These are phyloP conservation scores for Pythium plurisporium DNA, from an alignment of 352 stramenopile species.

Conservation along the genomic window DNA sequence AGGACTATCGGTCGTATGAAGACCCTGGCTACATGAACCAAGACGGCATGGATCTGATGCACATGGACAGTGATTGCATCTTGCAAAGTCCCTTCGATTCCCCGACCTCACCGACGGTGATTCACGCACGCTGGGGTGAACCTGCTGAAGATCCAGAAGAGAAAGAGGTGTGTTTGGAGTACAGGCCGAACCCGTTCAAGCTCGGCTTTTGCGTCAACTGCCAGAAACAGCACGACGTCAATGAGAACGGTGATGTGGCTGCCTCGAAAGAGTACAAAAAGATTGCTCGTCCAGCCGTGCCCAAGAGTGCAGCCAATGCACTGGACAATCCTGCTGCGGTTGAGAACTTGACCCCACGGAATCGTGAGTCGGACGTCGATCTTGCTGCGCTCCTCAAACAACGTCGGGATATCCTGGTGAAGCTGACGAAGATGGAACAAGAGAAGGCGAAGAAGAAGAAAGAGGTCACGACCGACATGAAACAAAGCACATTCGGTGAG, in stretches of 20 bases:
- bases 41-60: conserved; percentile 50
- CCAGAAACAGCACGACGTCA: conserved; percentile 87
- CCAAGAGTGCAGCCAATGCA: conserved; percentile 74
- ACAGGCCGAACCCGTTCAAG: conserved; percentile 78
- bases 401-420: conserved; percentile 71
- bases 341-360: conserved; percentile 29
- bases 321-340: conserved; percentile 72
- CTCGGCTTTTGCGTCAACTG: conserved; percentile 88
- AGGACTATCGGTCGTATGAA: conserved; percentile 69
- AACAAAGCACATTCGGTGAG: conserved; percentile 43
- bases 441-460: conserved; percentile 42
- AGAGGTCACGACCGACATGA: conserved; percentile 27
- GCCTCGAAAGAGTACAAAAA: conserved; percentile 81
- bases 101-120: conserved; percentile 67
- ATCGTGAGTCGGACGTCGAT: conserved; percentile 80
- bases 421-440: conserved; percentile 57
- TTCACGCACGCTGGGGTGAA: conserved; percentile 84
- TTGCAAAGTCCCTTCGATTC: conserved; percentile 70
- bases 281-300: conserved; percentile 62
- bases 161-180: conserved; percentile 78
- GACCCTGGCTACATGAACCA: conserved; percentile 62
- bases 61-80: conserved; percentile 77
- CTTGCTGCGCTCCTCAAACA: conserved; percentile 66
- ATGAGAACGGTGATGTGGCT: conserved; percentile 56
- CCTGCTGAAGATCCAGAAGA: conserved; percentile 79